Percentiles rank a stretch among this genome's conserved stretches.
Conservation (phyloP, 2,329 filamentous ascomycete genomes). For the Penicillium sp. region DNA sequence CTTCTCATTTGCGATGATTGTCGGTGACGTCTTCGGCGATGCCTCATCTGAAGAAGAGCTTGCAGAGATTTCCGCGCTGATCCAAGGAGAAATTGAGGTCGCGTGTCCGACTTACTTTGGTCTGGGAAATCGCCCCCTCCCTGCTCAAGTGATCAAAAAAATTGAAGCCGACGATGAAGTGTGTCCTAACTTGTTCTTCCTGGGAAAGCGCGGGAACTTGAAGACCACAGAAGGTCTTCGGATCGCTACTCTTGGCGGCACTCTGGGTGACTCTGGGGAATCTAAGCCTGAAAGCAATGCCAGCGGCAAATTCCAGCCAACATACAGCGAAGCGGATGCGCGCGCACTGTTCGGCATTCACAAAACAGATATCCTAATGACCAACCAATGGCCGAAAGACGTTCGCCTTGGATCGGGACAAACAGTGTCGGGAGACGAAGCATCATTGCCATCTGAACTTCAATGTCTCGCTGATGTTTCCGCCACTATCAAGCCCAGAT, state of each 20-base stretch:
- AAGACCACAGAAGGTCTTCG: slow-evolving; percentile 88
- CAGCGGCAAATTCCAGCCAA: slow-evolving; percentile 70
- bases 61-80: slow-evolving; percentile 63
- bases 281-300: slow-evolving; percentile 41
- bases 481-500: slow-evolving; percentile 78
- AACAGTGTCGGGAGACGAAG: slow-evolving; percentile 54
- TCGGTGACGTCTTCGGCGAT: slow-evolving; percentile 76
- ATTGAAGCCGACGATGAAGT: slow-evolving; percentile 73
- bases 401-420: slow-evolving; percentile 65
- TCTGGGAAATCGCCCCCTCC: slow-evolving; percentile 72
- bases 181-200: slow-evolving; percentile 86
- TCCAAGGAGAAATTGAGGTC: slow-evolving; percentile 71
- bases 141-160: slow-evolving; percentile 68
- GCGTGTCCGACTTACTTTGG: slow-evolving; percentile 91
- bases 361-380: slow-evolving; percentile 82
- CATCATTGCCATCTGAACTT: slow-evolving; percentile 56
- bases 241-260: slow-evolving; percentile 83
- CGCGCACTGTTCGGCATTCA: slow-evolving; percentile 74
- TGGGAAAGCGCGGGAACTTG: slow-evolving; percentile 82
- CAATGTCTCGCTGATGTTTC: slow-evolving; percentile 77
- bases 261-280: slow-evolving; percentile 42
- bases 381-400: slow-evolving; percentile 77
- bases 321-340: slow-evolving; percentile 75
- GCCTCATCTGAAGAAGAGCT: slow-evolving; percentile 52
- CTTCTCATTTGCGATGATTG: slow-evolving; percentile 82